Evolutionary conservation across 2,329 filamentous ascomycete genomes (phyloP).

Genomic region (Clathrospora elynae): DNA sequence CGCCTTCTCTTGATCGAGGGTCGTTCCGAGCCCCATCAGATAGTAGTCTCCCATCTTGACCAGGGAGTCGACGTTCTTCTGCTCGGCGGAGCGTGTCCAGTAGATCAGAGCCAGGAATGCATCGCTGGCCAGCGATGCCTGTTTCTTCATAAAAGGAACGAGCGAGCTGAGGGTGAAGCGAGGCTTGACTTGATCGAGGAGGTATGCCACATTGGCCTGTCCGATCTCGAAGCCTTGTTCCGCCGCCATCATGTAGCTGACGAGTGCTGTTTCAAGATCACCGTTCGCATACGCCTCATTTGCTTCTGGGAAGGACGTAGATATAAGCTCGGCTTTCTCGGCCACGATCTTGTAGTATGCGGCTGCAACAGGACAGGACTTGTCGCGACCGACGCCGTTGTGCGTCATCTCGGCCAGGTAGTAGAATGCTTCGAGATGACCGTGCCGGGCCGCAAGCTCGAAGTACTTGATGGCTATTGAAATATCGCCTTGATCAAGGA

Average conservation of each 20-base stretch:
- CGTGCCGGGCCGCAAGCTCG: slow-evolving; percentile 80
- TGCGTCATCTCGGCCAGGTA: slow-evolving; percentile 88
- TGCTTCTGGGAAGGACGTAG: slow-evolving; percentile 82
- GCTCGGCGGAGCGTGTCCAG: slow-evolving; percentile 93
- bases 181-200: slow-evolving; percentile 70
- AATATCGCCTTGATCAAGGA: slow-evolving; percentile 88
- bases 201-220: slow-evolving; percentile 86
- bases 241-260: slow-evolving; percentile 83
- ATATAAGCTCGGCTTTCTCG: slow-evolving; percentile 83
- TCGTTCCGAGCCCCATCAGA: slow-evolving; percentile 75
- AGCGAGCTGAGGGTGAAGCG: slow-evolving; percentile 60
- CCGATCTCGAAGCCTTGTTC: slow-evolving; percentile 90
- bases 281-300: slow-evolving; percentile 81
- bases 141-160: slow-evolving; percentile 52
- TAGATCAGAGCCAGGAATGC: slow-evolving; percentile 78
- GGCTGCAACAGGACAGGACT: slow-evolving; percentile 75
- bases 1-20: slow-evolving; percentile 76
- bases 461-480: slow-evolving; percentile 82
- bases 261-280: slow-evolving; percentile 77
- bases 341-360: slow-evolving; percentile 88
- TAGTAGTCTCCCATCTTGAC: slow-evolving; percentile 99
- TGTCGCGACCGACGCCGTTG: slow-evolving; percentile 78
- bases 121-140: slow-evolving; percentile 59
- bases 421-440: slow-evolving; percentile 87
- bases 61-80: slow-evolving; percentile 89